A percentile compares a stretch with the other conserved stretches of the same genome.
phyloP scores from a whole-genome alignment of 805 yeast genomes.

The Candida boleticola region DNA sequence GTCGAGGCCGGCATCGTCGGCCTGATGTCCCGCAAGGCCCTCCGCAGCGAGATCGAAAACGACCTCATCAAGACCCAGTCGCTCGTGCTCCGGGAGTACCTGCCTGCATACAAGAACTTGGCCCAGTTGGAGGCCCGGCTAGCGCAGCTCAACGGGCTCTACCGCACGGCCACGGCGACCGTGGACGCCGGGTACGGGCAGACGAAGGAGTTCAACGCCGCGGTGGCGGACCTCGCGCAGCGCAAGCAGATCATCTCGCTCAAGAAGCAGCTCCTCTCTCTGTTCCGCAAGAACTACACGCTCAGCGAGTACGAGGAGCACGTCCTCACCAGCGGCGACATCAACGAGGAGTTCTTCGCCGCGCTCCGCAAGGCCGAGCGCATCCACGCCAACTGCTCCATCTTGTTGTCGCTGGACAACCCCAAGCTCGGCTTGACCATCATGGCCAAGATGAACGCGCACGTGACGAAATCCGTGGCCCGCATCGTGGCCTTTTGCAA shows the following conservation, averaged over 20 bases:
- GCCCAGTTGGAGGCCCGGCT: constrained; percentile 18
- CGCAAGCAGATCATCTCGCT: constrained; percentile 36
- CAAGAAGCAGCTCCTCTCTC: constrained; percentile 50
- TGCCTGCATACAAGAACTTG: constrained; percentile 27
- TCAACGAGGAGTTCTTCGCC: constrained; percentile 55
- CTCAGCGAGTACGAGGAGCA: constrained; percentile 71
- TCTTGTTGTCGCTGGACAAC: constrained; percentile 67
- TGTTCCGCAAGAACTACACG: constrained; percentile 62
- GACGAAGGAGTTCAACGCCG: constrained; percentile 20
- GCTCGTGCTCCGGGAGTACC: constrained; percentile 30
- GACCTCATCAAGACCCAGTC: constrained; percentile 57
- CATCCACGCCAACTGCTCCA: constrained; percentile 67
- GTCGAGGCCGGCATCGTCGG: constrained; percentile 54
- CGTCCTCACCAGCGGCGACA: constrained; percentile 45
- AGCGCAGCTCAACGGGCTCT: constrained; percentile 17
- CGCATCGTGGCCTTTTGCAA: constrained; percentile 29
- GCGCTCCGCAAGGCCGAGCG: constrained; percentile 59
- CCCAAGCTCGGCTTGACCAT: constrained; percentile 64
- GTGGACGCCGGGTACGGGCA: constrained; percentile 24
- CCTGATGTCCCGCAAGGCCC: constrained; percentile 55
- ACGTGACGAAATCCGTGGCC: constrained; percentile 42
- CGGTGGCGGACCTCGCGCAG: constrained; percentile 24
- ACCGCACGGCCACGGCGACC: constrained; percentile 39
- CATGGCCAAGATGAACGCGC: constrained; percentile 53
- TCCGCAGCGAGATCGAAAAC: constrained; percentile 59